Conservation (phyloP, 352 stramenopile genomes). For the Peronospora farinosa region DNA sequence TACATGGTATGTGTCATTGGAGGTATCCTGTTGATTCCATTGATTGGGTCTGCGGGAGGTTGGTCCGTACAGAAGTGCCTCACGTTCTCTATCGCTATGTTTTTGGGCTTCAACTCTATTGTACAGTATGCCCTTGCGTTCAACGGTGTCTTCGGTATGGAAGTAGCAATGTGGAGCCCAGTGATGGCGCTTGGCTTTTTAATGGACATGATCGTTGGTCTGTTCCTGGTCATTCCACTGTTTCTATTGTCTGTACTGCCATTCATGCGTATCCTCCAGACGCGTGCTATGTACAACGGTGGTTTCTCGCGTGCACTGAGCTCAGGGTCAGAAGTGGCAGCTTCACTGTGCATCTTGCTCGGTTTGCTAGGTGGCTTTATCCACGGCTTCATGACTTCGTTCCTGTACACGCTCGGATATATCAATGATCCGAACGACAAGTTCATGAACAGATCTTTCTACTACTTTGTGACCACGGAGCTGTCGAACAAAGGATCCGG, state of each 20-base stretch:
- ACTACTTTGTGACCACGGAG: constrained; percentile 45
- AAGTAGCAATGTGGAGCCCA: constrained; percentile 60
- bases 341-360: constrained; percentile 71
- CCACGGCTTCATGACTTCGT: constrained; percentile 68
- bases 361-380: constrained; percentile 73
- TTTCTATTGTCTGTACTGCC: constrained; percentile 68
- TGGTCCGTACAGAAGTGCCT: constrained; percentile 65
- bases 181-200: constrained; percentile 74
- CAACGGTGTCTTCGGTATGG: constrained; percentile 55
- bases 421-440: constrained; percentile 63
- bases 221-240: constrained; percentile 74
- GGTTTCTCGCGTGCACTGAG: constrained; percentile 74
- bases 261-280: constrained; percentile 85
- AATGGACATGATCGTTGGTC: constrained; percentile 79
- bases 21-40: constrained; percentile 42
- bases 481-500: constrained; percentile 32
- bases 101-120: constrained; percentile 64
- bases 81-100: constrained; percentile 59
- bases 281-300: constrained; percentile 83
- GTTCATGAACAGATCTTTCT: constrained; percentile 77
- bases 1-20: constrained; percentile 72
- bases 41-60: constrained; percentile 45
- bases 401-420: constrained; percentile 63
- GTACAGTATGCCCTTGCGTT: constrained; percentile 67
- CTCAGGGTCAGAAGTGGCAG: constrained; percentile 75